Percentiles rank a stretch among this genome's conserved stretches.
Evolutionary conservation across 176 grass and related monocot species (phyloP).

Genomic region (Triticum turgidum): DNA sequence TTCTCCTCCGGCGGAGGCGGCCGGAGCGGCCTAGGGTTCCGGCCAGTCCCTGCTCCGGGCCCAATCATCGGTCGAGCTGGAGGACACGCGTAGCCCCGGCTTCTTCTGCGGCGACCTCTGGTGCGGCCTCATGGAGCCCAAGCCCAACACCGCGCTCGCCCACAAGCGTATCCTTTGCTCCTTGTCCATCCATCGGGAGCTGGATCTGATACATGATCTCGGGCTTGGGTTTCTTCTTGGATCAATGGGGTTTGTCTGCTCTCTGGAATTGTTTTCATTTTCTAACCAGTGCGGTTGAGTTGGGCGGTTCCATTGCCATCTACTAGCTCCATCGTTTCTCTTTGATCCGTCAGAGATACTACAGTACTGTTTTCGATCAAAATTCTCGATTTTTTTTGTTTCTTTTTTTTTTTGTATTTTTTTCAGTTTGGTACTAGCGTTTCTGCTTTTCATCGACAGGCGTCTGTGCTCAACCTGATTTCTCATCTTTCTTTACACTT

Average conservation of each 20-base stretch:
- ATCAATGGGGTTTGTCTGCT: neutral
- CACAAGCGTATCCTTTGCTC: conserved; percentile 66
- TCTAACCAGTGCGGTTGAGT: neutral
- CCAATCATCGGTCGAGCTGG: conserved; percentile 59
- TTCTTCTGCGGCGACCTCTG: conserved; percentile 92
- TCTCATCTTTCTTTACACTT: neutral
- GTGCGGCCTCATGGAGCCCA: conserved; percentile 89
- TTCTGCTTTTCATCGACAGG: neutral
- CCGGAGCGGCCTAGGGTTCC: conserved; percentile 40
- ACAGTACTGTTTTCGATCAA: neutral
- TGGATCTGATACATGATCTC: conserved; percentile 11
- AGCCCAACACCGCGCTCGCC: conserved; percentile 24
- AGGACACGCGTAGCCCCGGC: conserved; percentile 58
- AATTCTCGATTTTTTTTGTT: neutral
- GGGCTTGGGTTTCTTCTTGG: conserved; percentile 8
- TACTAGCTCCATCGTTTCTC: neutral
- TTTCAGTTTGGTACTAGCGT: neutral
- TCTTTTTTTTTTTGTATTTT: neutral
- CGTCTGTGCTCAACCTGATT: neutral
- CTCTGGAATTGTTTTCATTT: neutral
- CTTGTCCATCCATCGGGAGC: neutral
- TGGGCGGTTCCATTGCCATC: neutral
- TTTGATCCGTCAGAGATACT: neutral
- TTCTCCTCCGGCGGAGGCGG: conserved; percentile 28
- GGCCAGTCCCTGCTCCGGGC: neutral